Base-by-base conservation (phyloP, 2,329 filamentous ascomycete genomes). In the Aspergillus sp. region DNA sequence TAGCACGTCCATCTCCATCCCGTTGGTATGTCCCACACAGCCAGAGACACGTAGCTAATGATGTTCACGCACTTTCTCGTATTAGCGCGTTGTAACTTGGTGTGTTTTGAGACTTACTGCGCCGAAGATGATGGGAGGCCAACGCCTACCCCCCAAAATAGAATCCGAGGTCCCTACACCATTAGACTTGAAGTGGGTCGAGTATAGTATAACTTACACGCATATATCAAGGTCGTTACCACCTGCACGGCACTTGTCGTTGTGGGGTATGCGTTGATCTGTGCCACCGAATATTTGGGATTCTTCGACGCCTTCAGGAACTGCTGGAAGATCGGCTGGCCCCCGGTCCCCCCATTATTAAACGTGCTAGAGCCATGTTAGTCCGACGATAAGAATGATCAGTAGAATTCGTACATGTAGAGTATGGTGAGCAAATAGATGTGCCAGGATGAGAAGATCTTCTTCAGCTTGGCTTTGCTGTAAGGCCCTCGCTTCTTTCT, bases 1-100 rank as follows among this genome's bases (percentile, higher is more conserved):
- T 81, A 87, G 50, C 82, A 86, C 0, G 78, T 74, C 85, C 84
- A 88, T 54, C 83, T 84, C 81, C 80, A 85, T 0, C 76, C 77
- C 2, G 65, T 58, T 0, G 82, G 70, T 36, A 80, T 78, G 42
- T 79, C 63, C 78, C 78, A 82, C 8, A 78, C 64, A 0, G 76
- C 73, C 0, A 81, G 66, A 3, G 71, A 77, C 4, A 67, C 62
- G 54, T 75, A 77, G 50, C 66, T 73, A 13, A 79, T 67, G 26
- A 76, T 74, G 50, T 73, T 76, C 42, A 75, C 60, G 33, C 61
- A 49, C 65, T 65, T 26, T 3, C 10, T 2, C 3, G 2, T 30
- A 4, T 38, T 5, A 38, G 35, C 13, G n/a, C 49, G 47, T 30
- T 49, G 50, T 10, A 33, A 13, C 7, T 43, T 11, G 19, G 13